Base-by-base conservation (phyloP, 116 monocot genomes). In the Posidonia oceanica region DNA sequence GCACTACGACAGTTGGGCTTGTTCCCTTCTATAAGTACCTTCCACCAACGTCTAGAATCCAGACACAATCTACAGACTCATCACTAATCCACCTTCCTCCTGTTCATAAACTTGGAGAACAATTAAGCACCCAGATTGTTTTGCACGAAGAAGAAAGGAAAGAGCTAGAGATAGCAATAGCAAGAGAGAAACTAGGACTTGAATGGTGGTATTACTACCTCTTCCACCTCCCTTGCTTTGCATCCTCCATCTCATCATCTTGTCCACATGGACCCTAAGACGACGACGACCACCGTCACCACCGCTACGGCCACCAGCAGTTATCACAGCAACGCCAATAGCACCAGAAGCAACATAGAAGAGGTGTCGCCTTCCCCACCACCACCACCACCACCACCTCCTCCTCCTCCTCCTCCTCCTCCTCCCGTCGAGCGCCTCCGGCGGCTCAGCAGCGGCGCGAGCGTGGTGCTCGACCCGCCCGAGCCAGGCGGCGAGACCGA, bases 391-490 rank as follows among this genome's bases (percentile, higher is more conserved):
- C 13, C 22, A 13, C 18, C 18, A 62, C 36, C 29, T 62, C 62
- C 29, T 13, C 36, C 29, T 21, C 62, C 29, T 4, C 29, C 23
- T 4, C 62, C 62, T 13, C 21, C 14, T 2, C 4, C 54, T 21
- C 68, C 68, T 23, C 54, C 57, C 10, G 12, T 5, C 21, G 52
- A 68, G 21, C 15, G 36, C 44, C 74, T 81, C 14, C 81, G 77
- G 54, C 59, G 85, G 41, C n/a, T 77, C n/a, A 68, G 81, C 39
- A 85, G 83, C 72, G 84, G 80, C 36, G 72, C 67, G 13, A 81
- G 79, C 80, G 74, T 61, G 29, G 74, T 77, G 14, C 63, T 71
- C 54, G 75, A 75, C 66, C 74, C 74, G 13, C 16, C n/a, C 58
- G 64, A 38, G 61, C 56, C 4, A 22, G 73, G 71, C 38, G 55